Percentiles rank a stretch among this genome's conserved stretches.
Evolutionary conservation across 2,329 filamentous ascomycete species (phyloP).

Genomic region (Hirsutella rhossiliensis): DNA sequence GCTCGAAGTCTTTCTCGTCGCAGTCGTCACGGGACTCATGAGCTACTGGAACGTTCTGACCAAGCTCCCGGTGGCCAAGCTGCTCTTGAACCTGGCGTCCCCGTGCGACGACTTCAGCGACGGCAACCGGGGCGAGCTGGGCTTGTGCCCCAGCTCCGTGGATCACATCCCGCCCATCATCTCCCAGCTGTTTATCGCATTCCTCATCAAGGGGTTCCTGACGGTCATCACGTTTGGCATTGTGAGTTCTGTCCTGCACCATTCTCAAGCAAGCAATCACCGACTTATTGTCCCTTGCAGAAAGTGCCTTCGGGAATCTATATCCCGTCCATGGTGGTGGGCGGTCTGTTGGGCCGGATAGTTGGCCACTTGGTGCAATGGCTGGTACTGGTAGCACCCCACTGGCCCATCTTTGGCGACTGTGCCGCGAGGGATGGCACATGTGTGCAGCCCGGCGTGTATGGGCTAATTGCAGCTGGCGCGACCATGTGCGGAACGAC

Average conservation of each 20-base stretch:
- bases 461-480: slow-evolving; percentile 86
- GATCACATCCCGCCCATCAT: slow-evolving; percentile 74
- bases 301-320: slow-evolving; percentile 97
- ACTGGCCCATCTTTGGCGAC: slow-evolving; percentile 59
- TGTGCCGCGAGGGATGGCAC: slow-evolving; percentile 65
- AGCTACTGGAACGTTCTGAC: slow-evolving; percentile 93
- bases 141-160: slow-evolving; percentile 60
- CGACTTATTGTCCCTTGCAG: slow-evolving; percentile 15
- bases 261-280: not conserved
- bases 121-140: slow-evolving; percentile 48
- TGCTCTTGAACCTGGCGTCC: slow-evolving; percentile 81
- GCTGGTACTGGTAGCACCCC: slow-evolving; percentile 60
- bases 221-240: slow-evolving; percentile 91
- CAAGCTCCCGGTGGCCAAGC: slow-evolving; percentile 77
- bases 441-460: slow-evolving; percentile 93
- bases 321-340: slow-evolving; percentile 96
- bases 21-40: slow-evolving; percentile 68
- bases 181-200: slow-evolving; percentile 58
- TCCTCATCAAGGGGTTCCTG: slow-evolving; percentile 79
- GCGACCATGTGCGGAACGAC: slow-evolving; percentile 98
- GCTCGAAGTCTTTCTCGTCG: slow-evolving; percentile 79
- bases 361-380: slow-evolving; percentile 80
- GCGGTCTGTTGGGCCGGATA: slow-evolving; percentile 79
- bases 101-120: slow-evolving; percentile 63
- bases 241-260: slow-evolving; percentile 27